Conservation (phyloP, 208 protist species). For the Jaenimonas drosophilae region DNA sequence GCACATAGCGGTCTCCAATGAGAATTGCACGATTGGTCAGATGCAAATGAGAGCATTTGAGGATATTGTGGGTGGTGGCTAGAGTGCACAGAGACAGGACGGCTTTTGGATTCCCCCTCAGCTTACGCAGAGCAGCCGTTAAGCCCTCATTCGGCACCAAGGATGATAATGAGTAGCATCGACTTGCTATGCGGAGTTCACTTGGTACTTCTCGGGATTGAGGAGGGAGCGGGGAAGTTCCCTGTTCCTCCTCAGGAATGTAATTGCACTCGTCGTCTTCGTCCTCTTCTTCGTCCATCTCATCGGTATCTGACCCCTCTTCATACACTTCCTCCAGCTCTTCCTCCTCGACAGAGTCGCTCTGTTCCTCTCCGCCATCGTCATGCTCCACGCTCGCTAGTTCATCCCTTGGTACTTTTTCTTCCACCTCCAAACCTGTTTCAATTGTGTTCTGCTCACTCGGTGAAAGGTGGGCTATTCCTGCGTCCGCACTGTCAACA, state of each 20-base stretch:
- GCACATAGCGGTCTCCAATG: conserved; percentile 53
- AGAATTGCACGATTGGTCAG: conserved; percentile 50
- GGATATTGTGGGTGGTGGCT: conserved; percentile 35
- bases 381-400: conserved; percentile 5
- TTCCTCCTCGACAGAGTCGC: conserved; percentile 9
- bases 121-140: conserved; percentile 16
- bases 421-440: conserved; percentile 6
- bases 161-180: conserved; percentile 28
- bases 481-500: neutral
- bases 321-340: conserved; percentile 14
- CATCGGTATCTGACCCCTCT: conserved; percentile 13
- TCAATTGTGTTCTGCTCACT: neutral
- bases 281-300: conserved; percentile 10
- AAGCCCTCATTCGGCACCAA: conserved; percentile 61
- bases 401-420: conserved; percentile 6
- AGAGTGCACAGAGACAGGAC: conserved; percentile 30
- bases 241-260: conserved; percentile 11
- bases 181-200: conserved; percentile 22
- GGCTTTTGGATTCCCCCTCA: conserved; percentile 41
- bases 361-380: conserved; percentile 7
- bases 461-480: neutral
- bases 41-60: conserved; percentile 49
- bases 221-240: conserved; percentile 1
- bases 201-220: neutral
- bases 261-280: conserved; percentile 15